Evolutionary conservation across 345 rosid genomes (phyloP).

Genomic region (Gossypium arboreum): DNA sequence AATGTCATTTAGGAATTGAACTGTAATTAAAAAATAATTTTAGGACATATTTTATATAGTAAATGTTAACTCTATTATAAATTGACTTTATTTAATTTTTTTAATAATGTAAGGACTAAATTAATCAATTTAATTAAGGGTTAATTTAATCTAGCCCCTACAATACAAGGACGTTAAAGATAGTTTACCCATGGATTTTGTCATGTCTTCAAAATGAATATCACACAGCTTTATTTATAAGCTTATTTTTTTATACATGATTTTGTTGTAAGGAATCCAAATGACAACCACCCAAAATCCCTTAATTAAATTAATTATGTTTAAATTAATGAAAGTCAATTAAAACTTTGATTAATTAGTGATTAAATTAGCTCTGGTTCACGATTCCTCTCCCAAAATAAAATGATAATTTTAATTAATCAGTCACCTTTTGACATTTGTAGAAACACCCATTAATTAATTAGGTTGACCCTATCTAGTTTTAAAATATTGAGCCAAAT

Average conservation of each 20-base stretch:
- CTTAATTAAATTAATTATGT: background rate
- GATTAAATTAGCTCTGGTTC: background rate
- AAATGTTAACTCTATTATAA: too few relatives aligned
- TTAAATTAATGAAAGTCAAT: background rate
- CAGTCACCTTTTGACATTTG: background rate
- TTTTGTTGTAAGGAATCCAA: background rate
- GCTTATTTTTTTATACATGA: background rate
- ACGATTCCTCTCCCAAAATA: background rate
- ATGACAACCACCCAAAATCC: background rate
- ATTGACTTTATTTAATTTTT: too few relatives aligned
- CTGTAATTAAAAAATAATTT: too few relatives aligned
- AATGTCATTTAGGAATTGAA: too few relatives aligned
- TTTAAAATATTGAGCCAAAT: background rate
- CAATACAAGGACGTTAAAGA: too few relatives aligned
- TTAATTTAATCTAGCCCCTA: too few relatives aligned
- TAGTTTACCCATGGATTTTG: background rate
- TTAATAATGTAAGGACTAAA: too few relatives aligned
- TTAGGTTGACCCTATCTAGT: background rate
- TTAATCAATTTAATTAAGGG: too few relatives aligned
- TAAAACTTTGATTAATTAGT: background rate
- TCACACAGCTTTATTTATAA: background rate
- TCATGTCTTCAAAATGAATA: conserved; percentile 2
- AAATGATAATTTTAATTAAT: background rate
- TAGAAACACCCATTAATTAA: background rate
- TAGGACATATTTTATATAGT: too few relatives aligned